Percentiles rank a stretch among this genome's conserved stretches.
Evolutionary conservation across 768 basidiomycete species (phyloP).

Genomic region (Boletales sp.): DNA sequence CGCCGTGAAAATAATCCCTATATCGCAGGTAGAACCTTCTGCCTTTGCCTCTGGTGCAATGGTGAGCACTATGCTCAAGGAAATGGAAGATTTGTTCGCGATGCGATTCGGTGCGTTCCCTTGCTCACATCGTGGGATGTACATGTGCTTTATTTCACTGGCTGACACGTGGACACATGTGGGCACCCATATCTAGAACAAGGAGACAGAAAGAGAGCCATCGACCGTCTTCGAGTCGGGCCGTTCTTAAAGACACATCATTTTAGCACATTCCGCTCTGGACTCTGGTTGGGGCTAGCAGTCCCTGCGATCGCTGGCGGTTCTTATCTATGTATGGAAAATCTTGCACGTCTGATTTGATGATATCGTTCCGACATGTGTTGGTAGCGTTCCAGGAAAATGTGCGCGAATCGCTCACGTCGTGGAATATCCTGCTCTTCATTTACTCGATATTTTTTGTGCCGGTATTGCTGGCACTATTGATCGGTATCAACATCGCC

Average conservation of each 20-base stretch:
- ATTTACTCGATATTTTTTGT: slow-evolving; percentile 74
- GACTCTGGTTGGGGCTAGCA: slow-evolving; percentile 65
- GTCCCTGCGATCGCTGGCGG: slow-evolving; percentile 67
- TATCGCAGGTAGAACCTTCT: slow-evolving; percentile 58
- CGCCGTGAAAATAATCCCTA: background rate
- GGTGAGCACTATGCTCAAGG: slow-evolving; percentile 63
- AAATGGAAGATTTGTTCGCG: slow-evolving; percentile 77
- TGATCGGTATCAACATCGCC: slow-evolving; percentile 78
- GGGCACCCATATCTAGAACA: slow-evolving; percentile 32
- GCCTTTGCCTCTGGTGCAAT: slow-evolving; percentile 61
- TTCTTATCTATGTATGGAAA: slow-evolving; percentile 47
- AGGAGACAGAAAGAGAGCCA: slow-evolving; percentile 78
- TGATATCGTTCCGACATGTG: background rate
- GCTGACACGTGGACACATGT: background rate
- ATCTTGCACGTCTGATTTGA: background rate
- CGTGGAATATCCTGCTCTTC: slow-evolving; percentile 70
- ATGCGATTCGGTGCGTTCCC: slow-evolving; percentile 61
- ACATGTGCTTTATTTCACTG: background rate
- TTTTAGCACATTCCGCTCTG: slow-evolving; percentile 72
- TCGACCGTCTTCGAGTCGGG: slow-evolving; percentile 59
- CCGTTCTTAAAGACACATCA: slow-evolving; percentile 58
- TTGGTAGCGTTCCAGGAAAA: slow-evolving; percentile 50
- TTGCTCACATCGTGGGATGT: background rate
- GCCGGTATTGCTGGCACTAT: slow-evolving; percentile 68
- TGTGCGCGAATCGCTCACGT: slow-evolving; percentile 52